Evolutionary conservation across 176 grass and related monocot species (phyloP), one percentile per base, ranked within the genome.

Genomic region (Eleusine coracana): DNA sequence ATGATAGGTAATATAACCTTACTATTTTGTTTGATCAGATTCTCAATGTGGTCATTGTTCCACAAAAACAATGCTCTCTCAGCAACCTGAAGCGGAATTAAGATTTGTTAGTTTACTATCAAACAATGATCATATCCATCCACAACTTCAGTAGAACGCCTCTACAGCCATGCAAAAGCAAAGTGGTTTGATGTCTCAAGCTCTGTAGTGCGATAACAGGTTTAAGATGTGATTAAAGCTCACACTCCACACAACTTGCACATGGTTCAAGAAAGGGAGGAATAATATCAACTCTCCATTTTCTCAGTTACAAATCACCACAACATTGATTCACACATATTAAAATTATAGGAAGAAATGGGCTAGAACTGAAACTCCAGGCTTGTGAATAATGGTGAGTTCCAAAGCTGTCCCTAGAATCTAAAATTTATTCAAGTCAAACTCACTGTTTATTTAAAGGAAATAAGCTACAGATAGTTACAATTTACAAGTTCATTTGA

Each of bases 1-100:
- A 96, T 92, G 74, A 96, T 91, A 29, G 88, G 94, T 72, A 93
- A 70, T 61, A 96, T 91, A 23, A 87, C 88, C 80, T 85, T 93
- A 74, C 89, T 88, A 44, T 96, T 89, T 79, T 90, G 90, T 69
- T 90, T 92, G 44, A 96, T 88, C 59, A 92, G 69, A 75, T 76
- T 78, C 65, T 91, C 86, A 0, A 96, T 89, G 81, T 93, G 94
- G 41, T 96, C 88, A 34, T 96, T 93, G 70, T 96, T 96, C 94
- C 94, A 96, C 75, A 96, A 84, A 80, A 96, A 96, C 56, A 96
- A 76, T 15, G 94, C 84, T 80, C 90, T 84, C 63, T 96, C 94
- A 31, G 94, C 94, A 75, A 96, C 94, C 94, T 96, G 40, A 95
- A 80, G 40, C 17, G 52, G 27, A 54, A 83, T 62, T 55, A 86